These are phyloP conservation scores for Fragosphaeria purpurea DNA, from an alignment of 2,329 filamentous ascomycete genomes.

Conservation along the genomic window DNA sequence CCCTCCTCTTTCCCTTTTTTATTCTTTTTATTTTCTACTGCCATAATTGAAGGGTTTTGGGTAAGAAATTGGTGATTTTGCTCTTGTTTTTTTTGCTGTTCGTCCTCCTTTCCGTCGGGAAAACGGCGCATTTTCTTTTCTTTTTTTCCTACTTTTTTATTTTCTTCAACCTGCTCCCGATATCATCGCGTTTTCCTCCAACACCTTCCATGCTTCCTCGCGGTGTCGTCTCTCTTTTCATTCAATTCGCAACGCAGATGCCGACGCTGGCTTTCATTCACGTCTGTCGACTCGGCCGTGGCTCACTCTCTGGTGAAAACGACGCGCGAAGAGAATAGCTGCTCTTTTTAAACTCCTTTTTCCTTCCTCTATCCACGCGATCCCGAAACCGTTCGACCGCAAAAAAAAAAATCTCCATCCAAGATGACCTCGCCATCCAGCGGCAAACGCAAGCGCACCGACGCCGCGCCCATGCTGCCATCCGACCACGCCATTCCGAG, in stretches of 20 bases:
- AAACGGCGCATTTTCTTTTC: no score
- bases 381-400: no score
- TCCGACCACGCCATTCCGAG: not conserved
- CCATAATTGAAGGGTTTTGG: no score
- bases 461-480: not conserved
- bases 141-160: not conserved
- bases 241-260: no score
- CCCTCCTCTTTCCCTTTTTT: not conserved
- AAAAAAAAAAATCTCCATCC: no score
- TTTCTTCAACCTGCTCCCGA: not conserved
- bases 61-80: not conserved
- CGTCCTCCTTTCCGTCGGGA: not conserved
- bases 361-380: no score
- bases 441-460: slow-evolving; percentile 13
- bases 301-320: no score
- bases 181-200: not conserved
- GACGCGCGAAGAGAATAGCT: no score
- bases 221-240: no score
- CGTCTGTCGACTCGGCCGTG: no score
- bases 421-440: slow-evolving; percentile 1
- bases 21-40: not conserved
- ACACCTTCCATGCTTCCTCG: not conserved
- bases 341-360: not conserved
- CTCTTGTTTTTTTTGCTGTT: not conserved
- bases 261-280: no score